These are phyloP conservation scores for Eimeria mitis DNA, from an alignment of 169 alveolate species.

Conservation along the genomic window DNA sequence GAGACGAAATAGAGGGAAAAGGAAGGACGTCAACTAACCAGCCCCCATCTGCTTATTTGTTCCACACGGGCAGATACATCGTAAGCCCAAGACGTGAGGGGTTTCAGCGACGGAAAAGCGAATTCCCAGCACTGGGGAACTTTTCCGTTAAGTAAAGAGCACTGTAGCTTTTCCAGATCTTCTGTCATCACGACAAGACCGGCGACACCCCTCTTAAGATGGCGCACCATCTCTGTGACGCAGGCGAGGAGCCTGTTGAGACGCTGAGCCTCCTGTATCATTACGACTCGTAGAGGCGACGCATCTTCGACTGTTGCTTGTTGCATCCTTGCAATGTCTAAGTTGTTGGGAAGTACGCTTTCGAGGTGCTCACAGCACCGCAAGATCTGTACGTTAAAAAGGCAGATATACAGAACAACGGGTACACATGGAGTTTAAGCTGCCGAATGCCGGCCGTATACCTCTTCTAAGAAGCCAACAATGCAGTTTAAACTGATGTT, in stretches of 20 bases:
- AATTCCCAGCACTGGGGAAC: slow-evolving; percentile 95
- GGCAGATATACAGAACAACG: neutral
- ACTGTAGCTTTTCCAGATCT: slow-evolving; percentile 93
- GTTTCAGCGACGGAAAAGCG: slow-evolving; percentile 94
- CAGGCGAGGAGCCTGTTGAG: slow-evolving; percentile 91
- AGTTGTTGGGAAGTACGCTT: slow-evolving; percentile 91
- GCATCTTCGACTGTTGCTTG: slow-evolving; percentile 90
- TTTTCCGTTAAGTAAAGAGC: slow-evolving; percentile 89
- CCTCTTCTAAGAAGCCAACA: neutral
- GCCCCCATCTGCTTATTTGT: slow-evolving; percentile 94
- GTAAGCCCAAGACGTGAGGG: slow-evolving; percentile 94
- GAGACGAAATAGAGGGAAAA: neutral
- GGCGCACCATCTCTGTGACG: slow-evolving; percentile 89
- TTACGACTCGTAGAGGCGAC: slow-evolving; percentile 94
- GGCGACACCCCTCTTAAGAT: slow-evolving; percentile 92
- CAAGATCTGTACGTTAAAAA: slow-evolving; percentile 17
- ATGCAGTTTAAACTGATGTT: neutral
- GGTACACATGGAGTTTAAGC: neutral
- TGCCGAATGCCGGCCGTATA: neutral
- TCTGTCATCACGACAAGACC: slow-evolving; percentile 96
- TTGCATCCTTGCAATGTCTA: slow-evolving; percentile 91
- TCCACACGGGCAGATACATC: slow-evolving; percentile 93
- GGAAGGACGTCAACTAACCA: slow-evolving; percentile 8
- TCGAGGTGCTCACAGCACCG: slow-evolving; percentile 79
- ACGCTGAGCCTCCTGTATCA: slow-evolving; percentile 95